Conservation (phyloP, 2,329 filamentous ascomycete species). For the Pseudogymnoascus sp. region DNA sequence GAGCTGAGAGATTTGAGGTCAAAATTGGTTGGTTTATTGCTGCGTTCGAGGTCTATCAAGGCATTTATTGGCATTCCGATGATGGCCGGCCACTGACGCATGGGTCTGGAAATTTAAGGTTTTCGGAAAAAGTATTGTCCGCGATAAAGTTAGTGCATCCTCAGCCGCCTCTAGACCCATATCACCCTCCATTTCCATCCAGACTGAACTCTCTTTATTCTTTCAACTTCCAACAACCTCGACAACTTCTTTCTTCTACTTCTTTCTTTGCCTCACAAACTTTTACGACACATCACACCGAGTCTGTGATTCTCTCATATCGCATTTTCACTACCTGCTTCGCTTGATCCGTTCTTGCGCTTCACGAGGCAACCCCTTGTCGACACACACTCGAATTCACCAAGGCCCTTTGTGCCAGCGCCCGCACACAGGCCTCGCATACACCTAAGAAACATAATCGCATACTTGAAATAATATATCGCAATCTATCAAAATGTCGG, state of each 20-base stretch:
- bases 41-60: neutral
- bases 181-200: neutral
- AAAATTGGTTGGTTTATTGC: neutral
- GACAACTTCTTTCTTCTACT: neutral
- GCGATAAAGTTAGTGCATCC: neutral
- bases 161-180: neutral
- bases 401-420: neutral
- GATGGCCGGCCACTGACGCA: neutral
- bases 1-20: neutral
- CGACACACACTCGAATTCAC: neutral
- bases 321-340: neutral
- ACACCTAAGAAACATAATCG: neutral
- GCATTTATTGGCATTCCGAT: neutral
- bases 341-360: neutral
- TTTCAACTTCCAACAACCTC: neutral
- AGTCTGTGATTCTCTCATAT: neutral
- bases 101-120: neutral
- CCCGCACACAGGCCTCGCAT: neutral
- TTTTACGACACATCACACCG: neutral
- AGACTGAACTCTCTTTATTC: neutral
- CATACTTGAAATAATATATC: neutral
- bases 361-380: neutral
- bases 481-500: constrained; percentile 54
- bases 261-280: neutral
- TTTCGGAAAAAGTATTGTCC: neutral